These are phyloP conservation scores for Blastobotrys buckinghamii DNA, from an alignment of 1,139 yeast genomes.

Conservation along the genomic window DNA sequence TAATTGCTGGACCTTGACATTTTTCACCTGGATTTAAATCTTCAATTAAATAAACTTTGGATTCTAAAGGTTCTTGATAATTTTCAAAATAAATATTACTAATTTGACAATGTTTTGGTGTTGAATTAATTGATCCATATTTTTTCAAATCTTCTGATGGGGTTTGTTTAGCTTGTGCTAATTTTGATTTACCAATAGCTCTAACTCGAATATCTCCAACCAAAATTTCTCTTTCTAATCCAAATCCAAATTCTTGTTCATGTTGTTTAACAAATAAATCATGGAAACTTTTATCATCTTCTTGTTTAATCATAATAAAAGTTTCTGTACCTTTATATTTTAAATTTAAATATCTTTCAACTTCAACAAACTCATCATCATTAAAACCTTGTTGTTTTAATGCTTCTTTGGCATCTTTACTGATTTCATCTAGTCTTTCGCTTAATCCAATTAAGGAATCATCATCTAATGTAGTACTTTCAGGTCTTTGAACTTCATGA, in stretches of 20 bases:
- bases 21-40: conserved; percentile 47
- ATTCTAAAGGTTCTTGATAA: conserved; percentile 36
- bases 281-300: conserved; percentile 27
- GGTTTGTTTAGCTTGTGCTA: conserved; percentile 20
- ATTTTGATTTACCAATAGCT: conserved; percentile 45
- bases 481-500: conserved; percentile 56
- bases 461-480: conserved; percentile 32
- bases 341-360: conserved; percentile 67
- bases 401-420: conserved; percentile 32
- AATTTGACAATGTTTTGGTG: neutral
- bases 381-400: conserved; percentile 45
- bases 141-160: conserved; percentile 19
- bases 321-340: conserved; percentile 88
- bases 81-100: conserved; percentile 43
- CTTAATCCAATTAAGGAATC: conserved; percentile 30
- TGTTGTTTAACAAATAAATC: conserved; percentile 47
- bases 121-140: neutral
- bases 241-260: conserved; percentile 64
- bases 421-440: conserved; percentile 36
- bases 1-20: conserved; percentile 71
- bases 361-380: conserved; percentile 32
- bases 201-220: conserved; percentile 82
- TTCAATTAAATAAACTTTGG: conserved; percentile 49
- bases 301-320: conserved; percentile 57
- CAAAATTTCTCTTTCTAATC: conserved; percentile 54